A percentile compares a stretch with the other conserved stretches of the same genome.
phyloP scores from a whole-genome alignment of 1,139 yeast species.

The Geotrichum fermentans region DNA sequence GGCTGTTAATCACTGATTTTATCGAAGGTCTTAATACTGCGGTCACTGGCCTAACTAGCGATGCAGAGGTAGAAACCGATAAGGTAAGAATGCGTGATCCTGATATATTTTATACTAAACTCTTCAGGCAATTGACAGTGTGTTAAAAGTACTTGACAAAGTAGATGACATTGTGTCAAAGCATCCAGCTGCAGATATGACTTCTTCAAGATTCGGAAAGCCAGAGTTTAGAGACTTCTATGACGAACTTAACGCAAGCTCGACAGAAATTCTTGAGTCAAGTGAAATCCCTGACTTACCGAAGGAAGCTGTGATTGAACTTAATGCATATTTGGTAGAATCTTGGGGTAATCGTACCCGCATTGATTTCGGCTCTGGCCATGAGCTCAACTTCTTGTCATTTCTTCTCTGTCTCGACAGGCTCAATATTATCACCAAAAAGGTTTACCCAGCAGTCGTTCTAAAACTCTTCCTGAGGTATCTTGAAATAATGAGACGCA shows the following conservation, averaged over 20 bases:
- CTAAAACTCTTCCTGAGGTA: constrained; percentile 61
- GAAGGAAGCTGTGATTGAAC: constrained; percentile 38
- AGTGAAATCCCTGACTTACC: constrained; percentile 26
- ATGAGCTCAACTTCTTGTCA: constrained; percentile 79
- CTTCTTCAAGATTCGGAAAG: constrained; percentile 85
- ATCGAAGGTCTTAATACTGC: constrained; percentile 57
- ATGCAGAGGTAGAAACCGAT: constrained; percentile 23
- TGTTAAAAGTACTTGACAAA: constrained; percentile 44
- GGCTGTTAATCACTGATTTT: constrained; percentile 50
- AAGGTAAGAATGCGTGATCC: constrained; percentile 1
- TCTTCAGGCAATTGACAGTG: constrained; percentile 28
- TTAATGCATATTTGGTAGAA: constrained; percentile 53
- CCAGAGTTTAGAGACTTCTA: constrained; percentile 80
- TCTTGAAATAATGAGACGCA: constrained; percentile 41
- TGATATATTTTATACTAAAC: neutral
- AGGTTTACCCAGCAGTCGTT: constrained; percentile 43
- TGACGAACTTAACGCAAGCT: constrained; percentile 51
- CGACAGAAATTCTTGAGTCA: constrained; percentile 31
- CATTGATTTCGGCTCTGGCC: constrained; percentile 96
- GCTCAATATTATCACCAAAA: constrained; percentile 38
- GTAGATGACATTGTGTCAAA: constrained; percentile 45
- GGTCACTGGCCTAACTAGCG: constrained; percentile 54
- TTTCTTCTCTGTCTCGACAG: constrained; percentile 56
- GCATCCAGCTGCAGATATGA: constrained; percentile 69
- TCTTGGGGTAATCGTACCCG: constrained; percentile 83